Evolutionary conservation across 2,329 filamentous ascomycete species (phyloP).

Genomic region (Stagonosporopsis vannaccii): DNA sequence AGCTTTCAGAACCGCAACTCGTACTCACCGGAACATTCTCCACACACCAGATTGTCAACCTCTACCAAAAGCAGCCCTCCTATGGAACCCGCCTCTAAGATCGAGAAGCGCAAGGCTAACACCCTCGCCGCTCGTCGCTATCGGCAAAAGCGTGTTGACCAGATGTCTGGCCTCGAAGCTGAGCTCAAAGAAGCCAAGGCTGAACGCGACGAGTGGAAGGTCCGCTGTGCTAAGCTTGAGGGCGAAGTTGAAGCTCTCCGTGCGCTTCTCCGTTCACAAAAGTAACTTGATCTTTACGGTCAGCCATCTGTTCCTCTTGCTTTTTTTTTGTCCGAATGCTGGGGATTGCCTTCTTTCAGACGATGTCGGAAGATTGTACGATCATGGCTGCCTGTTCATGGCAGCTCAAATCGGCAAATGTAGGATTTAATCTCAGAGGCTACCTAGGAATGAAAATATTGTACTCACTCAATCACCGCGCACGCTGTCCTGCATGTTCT

Average conservation of each 20-base stretch:
- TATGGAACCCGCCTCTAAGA: conserved; percentile 33
- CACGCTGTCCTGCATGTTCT: background rate
- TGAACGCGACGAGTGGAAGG: conserved; percentile 69
- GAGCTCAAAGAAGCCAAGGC: conserved; percentile 65
- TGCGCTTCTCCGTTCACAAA: conserved; percentile 55
- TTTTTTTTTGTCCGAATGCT: conserved; percentile 8
- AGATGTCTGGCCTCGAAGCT: conserved; percentile 67
- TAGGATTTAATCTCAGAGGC: conserved; percentile 32
- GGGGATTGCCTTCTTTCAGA: conserved; percentile 30
- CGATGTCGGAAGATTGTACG: conserved; percentile 39
- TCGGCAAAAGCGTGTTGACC: conserved; percentile 73
- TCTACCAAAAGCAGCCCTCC: conserved; percentile 32
- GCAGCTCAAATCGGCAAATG: conserved; percentile 44
- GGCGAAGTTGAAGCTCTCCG: conserved; percentile 69
- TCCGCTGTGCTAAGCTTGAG: conserved; percentile 69
- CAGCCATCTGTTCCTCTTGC: conserved; percentile 18
- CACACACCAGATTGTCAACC: conserved; percentile 31
- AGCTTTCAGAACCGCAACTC: conserved; percentile 34
- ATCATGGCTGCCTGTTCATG: conserved; percentile 32
- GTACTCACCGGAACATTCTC: conserved; percentile 36
- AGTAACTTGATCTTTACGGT: conserved; percentile 26
- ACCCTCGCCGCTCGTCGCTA: conserved; percentile 76
- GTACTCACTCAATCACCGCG: conserved; percentile 14
- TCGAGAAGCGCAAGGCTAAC: conserved; percentile 69
- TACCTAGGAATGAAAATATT: background rate